Evolutionary conservation across 345 rosid species (phyloP).

Genomic region (Eucalyptus curtisii): DNA sequence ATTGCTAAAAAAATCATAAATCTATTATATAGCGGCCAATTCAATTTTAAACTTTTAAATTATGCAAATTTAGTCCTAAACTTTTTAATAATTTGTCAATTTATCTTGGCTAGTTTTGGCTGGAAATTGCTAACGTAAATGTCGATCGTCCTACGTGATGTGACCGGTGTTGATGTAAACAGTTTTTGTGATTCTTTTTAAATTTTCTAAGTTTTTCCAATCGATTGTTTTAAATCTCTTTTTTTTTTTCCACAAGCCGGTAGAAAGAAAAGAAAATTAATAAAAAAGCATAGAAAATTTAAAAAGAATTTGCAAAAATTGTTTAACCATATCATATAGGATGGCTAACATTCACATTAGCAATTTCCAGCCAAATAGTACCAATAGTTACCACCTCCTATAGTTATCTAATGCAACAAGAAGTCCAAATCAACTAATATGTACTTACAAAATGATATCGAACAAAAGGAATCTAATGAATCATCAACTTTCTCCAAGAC

Average conservation of each 20-base stretch:
- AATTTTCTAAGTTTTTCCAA: neutral
- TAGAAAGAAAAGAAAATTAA: no score
- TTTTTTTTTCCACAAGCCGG: rapidly evolving
- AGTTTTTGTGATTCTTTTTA: neutral
- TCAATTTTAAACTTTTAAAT: neutral
- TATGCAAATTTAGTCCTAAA: rapidly evolving
- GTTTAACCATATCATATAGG: no score
- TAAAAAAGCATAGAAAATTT: no score
- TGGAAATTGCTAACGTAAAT: rapidly evolving
- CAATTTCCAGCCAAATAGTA: neutral
- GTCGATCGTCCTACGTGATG: rapidly evolving
- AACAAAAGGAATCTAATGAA: neutral
- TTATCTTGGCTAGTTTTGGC: neutral
- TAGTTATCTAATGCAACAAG: neutral
- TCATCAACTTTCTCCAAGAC: neutral
- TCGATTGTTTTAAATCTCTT: neutral
- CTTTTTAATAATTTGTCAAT: neutral
- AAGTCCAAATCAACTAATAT: neutral
- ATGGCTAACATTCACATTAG: rapidly evolving
- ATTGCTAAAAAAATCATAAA: neutral
- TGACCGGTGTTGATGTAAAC: rapidly evolving
- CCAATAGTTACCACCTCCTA: neutral
- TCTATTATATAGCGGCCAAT: rapidly evolving
- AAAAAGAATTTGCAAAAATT: no score
- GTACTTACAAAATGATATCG: neutral